A percentile compares a stretch with the other conserved stretches of the same genome.
Evolutionary conservation across 2,329 filamentous ascomycete species (phyloP).

Genomic region (Aotearoamyces nothofagi): DNA sequence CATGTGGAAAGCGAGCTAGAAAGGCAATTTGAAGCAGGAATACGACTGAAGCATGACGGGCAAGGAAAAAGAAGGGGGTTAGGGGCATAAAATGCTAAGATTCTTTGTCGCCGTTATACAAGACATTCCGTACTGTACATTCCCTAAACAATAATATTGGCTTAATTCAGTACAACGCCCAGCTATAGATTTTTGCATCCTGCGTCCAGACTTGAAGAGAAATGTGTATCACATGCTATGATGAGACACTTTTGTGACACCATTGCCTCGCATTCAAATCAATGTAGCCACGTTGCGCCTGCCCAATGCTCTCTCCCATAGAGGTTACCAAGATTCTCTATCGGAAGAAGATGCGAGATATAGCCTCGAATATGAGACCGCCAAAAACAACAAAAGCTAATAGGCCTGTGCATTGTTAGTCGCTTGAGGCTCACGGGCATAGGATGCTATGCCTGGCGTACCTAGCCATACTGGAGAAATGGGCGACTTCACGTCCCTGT

Average conservation of each 20-base stretch:
- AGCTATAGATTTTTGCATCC: too few species aligned
- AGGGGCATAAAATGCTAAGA: constrained; percentile 20
- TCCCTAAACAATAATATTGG: too few species aligned
- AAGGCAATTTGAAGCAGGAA: constrained; percentile 21
- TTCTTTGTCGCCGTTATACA: too few species aligned
- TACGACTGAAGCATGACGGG: constrained; percentile 22
- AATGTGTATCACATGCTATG: too few species aligned
- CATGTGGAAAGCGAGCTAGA: constrained; percentile 20
- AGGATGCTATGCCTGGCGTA: constrained; percentile 29
- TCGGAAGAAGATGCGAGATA: constrained; percentile 19
- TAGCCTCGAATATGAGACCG: constrained; percentile 21
- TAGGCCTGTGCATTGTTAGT: constrained; percentile 8
- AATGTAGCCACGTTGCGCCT: neutral
- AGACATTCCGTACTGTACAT: too few species aligned
- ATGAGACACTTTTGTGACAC: too few species aligned
- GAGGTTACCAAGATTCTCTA: too few species aligned
- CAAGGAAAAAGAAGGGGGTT: constrained; percentile 20
- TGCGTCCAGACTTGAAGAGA: too few species aligned
- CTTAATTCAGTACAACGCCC: too few species aligned
- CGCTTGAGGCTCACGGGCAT: neutral
- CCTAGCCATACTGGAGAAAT: constrained; percentile 50
- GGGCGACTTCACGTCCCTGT: constrained; percentile 30
- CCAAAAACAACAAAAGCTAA: constrained; percentile 20
- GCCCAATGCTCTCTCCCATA: too few species aligned
- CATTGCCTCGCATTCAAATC: too few species aligned